Conservation (phyloP, 768 basidiomycete species). For the Cyclocybe aegerita region DNA sequence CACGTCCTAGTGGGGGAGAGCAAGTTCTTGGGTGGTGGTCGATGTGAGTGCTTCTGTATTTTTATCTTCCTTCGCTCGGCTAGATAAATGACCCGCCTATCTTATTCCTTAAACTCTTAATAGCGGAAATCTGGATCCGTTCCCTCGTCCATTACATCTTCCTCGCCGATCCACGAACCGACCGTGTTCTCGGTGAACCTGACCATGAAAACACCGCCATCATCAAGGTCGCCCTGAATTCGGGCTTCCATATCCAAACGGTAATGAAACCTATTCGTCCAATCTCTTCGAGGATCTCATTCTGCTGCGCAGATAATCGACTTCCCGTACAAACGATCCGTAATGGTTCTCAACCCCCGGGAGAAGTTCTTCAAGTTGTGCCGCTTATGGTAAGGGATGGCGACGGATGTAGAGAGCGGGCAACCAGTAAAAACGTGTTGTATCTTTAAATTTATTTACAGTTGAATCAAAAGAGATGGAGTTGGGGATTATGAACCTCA, state of each 20-base stretch:
- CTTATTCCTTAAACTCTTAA: not conserved
- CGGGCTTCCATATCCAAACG: slow-evolving; percentile 24
- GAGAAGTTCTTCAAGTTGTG: slow-evolving; percentile 32
- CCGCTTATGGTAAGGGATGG: slow-evolving; percentile 20
- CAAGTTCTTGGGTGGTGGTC: slow-evolving; percentile 40
- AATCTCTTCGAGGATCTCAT: not conserved
- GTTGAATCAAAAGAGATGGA: no score
- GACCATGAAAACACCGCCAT: slow-evolving; percentile 28
- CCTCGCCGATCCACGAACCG: slow-evolving; percentile 41
- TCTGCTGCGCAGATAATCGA: slow-evolving; percentile 24
- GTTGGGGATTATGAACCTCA: no score
- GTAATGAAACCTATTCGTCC: slow-evolving; percentile 14
- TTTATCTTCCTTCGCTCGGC: not conserved
- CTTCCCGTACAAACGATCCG: slow-evolving; percentile 35
- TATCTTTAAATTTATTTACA: no score
- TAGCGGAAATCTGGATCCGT: slow-evolving; percentile 34
- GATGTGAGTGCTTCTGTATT: slow-evolving; percentile 31
- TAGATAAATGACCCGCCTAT: not conserved
- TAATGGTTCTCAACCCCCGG: slow-evolving; percentile 23
- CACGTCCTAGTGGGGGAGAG: slow-evolving; percentile 49
- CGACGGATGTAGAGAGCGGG: no score
- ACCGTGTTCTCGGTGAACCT: slow-evolving; percentile 43
- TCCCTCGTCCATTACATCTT: slow-evolving; percentile 42
- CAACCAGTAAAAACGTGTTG: no score
- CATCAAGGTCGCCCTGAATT: slow-evolving; percentile 14